Evolutionary conservation across 768 basidiomycete genomes (phyloP), one percentile per base, ranked within the genome.

Genomic region (Trametopsis cervina): DNA sequence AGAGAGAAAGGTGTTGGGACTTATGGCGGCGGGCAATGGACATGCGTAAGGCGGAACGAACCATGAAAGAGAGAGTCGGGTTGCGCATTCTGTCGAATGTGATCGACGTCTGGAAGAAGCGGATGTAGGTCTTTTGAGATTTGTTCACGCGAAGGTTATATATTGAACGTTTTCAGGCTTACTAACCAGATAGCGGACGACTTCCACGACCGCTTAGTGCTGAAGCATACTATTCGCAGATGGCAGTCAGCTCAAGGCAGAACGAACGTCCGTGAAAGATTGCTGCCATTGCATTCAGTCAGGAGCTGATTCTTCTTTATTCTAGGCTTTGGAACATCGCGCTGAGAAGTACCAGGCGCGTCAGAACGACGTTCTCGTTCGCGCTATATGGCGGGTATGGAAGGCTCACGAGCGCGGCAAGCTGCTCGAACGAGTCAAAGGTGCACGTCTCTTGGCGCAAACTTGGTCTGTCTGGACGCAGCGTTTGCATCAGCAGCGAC

Each of bases 331-430:
- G 61, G 77, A 81, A 57, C 69, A 58, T 46, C 77, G 76, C 23
- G 85, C 78, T 10, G 63, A 68, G 49, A 84, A 78, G 48, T 74
- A 81, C 57, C 47, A 78, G 11, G 66, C 68, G 40, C 70, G 80
- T 38, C 81, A 78, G 57, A 78, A 86, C 47, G 69, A 69, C 45
- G 66, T 81, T 12, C 69, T 85, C 18, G 50, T 85, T 24, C 73
- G 75, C 39, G 83, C 80, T 23, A 66, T 83, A 40, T 63, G 72
- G 56, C 70, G 79, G 40, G 74, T 85, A 3, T 84, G 85, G 84
- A 82, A 75, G 55, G 80, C 85, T 18, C 76, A 75, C 33, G 83
- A 83, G 56, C 75, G 80, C 7, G 81, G 80, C 24, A 68, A 63
- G 42, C 68, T 80, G 23, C 68, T 87, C 10, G 76, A 76, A 48